Percentiles rank a stretch among this genome's conserved stretches.
These are phyloP conservation scores for Salix viminalis DNA, from an alignment of 345 rosid species.

Conservation along the genomic window DNA sequence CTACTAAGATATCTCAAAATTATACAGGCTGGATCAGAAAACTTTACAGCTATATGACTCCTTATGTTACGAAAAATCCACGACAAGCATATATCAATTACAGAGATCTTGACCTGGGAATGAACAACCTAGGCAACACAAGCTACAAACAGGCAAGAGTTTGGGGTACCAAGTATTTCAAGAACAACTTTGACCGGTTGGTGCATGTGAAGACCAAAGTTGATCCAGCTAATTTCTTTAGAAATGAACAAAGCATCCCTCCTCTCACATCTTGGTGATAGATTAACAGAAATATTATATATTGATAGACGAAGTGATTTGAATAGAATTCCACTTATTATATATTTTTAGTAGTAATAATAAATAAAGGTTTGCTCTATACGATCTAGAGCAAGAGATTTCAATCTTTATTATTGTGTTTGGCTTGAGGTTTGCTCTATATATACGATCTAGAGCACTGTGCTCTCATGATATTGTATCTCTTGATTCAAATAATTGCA, in stretches of 20 bases:
- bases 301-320: too few species aligned
- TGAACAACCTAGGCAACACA: not conserved
- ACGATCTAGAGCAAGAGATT: too few species aligned
- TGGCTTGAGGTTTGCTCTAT: too few species aligned
- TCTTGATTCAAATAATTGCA: too few species aligned
- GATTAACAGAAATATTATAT: too few species aligned
- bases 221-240: not conserved
- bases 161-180: not conserved
- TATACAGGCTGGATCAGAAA: conserved; percentile 19
- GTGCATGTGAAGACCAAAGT: not conserved
- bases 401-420: too few species aligned
- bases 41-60: conserved; percentile 34
- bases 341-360: too few species aligned
- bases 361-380: too few species aligned
- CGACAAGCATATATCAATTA: conserved; percentile 35
- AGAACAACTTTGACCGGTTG: not conserved
- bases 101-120: conserved; percentile 17
- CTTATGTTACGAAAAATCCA: conserved; percentile 50
- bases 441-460: too few species aligned
- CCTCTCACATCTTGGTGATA: not conserved
- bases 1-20: too few species aligned
- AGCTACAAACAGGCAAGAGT: not conserved
- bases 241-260: not conserved
- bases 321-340: too few species aligned
- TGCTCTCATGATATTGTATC: too few species aligned